These are phyloP conservation scores for Phaeotremella fagi DNA, from an alignment of 768 basidiomycete genomes.

Conservation along the genomic window DNA sequence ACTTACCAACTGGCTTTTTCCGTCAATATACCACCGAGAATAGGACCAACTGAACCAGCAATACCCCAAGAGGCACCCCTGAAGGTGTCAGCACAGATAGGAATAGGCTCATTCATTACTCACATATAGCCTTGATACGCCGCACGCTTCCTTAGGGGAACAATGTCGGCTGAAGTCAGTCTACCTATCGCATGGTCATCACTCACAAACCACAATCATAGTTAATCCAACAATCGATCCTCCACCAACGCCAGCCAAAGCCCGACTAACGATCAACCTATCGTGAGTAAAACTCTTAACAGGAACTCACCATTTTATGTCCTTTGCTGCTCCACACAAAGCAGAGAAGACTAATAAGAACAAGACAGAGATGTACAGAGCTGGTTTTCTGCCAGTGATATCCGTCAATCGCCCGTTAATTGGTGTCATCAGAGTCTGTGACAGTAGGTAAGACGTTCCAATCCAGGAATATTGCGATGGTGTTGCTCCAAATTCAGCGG, in stretches of 20 bases:
- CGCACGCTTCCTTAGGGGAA: slow-evolving; percentile 72
- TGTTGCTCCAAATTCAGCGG: slow-evolving; percentile 36
- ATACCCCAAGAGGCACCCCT: slow-evolving; percentile 80
- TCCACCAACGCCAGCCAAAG: slow-evolving; percentile 41
- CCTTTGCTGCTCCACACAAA: slow-evolving; percentile 34
- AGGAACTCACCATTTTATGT: slow-evolving; percentile 23
- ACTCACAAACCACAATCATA: slow-evolving; percentile 16
- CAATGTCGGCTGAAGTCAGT: slow-evolving; percentile 57
- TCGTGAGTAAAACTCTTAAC: background rate
- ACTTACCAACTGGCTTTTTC: slow-evolving; percentile 25
- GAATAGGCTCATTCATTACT: too few relatives aligned
- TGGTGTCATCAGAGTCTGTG: slow-evolving; percentile 38
- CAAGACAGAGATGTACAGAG: slow-evolving; percentile 29
- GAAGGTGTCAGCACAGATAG: too few relatives aligned
- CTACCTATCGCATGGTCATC: background rate
- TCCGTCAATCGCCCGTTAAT: slow-evolving; percentile 43
- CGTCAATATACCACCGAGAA: slow-evolving; percentile 61
- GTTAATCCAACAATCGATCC: slow-evolving; percentile 38
- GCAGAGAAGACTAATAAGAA: slow-evolving; percentile 36
- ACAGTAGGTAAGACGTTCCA: slow-evolving; percentile 41
- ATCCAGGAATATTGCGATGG: slow-evolving; percentile 43
- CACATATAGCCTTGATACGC: slow-evolving; percentile 61
- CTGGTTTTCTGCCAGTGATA: slow-evolving; percentile 42
- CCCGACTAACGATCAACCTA: slow-evolving; percentile 33
- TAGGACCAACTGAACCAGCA: slow-evolving; percentile 66